Base-by-base conservation (phyloP, 768 basidiomycete species). In the Russula earlei region DNA sequence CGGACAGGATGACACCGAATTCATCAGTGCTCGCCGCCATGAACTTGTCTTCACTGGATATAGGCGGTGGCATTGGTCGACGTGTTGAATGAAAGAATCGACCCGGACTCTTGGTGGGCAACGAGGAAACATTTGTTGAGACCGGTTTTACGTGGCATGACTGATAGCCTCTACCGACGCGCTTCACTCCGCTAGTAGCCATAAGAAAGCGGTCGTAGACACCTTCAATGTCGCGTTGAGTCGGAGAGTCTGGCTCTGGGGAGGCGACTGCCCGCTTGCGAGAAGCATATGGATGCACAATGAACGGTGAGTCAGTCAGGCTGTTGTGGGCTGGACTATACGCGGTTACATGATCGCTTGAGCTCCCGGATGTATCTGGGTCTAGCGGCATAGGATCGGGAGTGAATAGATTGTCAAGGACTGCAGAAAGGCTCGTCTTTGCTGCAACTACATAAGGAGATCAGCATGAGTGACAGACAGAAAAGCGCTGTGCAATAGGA, bases 201-300 rank as follows among this genome's bases (percentile, higher is more conserved):
- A 89, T 86, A 27, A 91, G 73, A 72, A 90, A 84, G 40, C 84
- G 80, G 62, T 91, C 89, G 58, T 91, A 91, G 17, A 85, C 84
- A 53, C 80, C 80, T 70, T 90, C 87, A 25, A 86, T 64, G 44
- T 77, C 79, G 40, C 77, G 81, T 55, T 72, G 78, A 54, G 75
- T 76, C 0, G 84, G 83, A 0, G 83, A 76, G 55, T 83, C 80
- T 5, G 76, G 64, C 19, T 65, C 60, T 4, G 64, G 62, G 9
- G 71, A 69, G 11, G 71, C 72, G 19, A 65, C 66, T 1, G 49
- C 42, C 29, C 72, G 67, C 54, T 74, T 70, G 55, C 80, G 70
- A 3, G 75, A 65, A 11, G 83, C 81, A 63, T 85, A 86, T 2
- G 84, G 79, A 60, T 85, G 79, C 34, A 87, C 82, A 45, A 78